Evolutionary conservation across 371 early-diverging fungal genomes (phyloP), one percentile per base, ranked within the genome.

Genomic region (Actinomortierella ambigua): DNA sequence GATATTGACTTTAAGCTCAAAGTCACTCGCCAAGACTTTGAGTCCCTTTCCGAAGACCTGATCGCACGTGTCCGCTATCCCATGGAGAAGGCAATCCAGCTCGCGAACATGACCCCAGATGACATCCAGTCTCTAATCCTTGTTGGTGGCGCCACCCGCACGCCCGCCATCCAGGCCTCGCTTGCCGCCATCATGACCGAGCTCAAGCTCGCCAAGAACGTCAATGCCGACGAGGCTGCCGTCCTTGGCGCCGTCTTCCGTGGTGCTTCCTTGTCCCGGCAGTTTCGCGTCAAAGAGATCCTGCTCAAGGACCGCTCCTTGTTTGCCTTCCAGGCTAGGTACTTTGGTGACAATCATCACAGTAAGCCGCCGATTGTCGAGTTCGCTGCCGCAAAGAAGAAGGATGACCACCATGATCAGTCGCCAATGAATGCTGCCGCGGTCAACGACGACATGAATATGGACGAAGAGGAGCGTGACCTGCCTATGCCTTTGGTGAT

Each of bases 161-260:
- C 95, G 22, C 99, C 98, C 6, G 77, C 87, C 46, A 85, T 97
- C 44, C 95, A 96, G 76, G 63, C 80, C 24, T 80, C 70, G 43
- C 78, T 98, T 53, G 71, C 80, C 2, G 81, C 86, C 7, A 73
- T 86, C 50, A 87, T 94, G 62, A 96, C 96, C 67, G 82, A 87
- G 58, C 88, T 87, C 63, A 94, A 91, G 78, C 89, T 98, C 62
- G 94, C 97, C 41, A 87, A 92, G 80, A 95, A 93, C 61, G 89
- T 98, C 27, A 96, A 98, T 66, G 92, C 85, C 29, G 99, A 98
- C 68, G 99, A 98, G 79, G 96, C 98, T 17, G 94, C 93, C 42
- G 98, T 95, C 18, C 76, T 95, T 69, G 93, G 93, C 55, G 97
- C 98, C 47, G 94, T 89, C 9, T 94, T 95, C 82, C 89, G 88